Evolutionary conservation across 202 grass and related monocot species (phyloP).

Genomic region (Dendrocalamus latiflorus): DNA sequence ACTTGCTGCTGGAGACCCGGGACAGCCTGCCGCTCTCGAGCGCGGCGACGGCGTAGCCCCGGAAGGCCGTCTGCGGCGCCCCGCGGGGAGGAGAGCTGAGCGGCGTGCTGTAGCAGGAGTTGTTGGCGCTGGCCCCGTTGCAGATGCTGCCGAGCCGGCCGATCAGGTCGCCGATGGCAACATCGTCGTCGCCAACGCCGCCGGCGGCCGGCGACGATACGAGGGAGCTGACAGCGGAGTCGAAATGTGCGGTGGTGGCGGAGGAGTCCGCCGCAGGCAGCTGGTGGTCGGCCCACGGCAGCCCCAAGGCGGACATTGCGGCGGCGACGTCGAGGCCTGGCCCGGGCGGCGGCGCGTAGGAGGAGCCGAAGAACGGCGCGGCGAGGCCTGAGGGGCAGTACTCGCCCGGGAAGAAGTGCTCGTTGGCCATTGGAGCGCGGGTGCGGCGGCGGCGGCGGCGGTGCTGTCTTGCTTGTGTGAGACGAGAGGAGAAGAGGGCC

Average conservation of each 20-base stretch:
- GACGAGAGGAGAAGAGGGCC: not conserved
- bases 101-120: constrained; percentile 80
- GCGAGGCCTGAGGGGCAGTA: not conserved
- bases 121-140: constrained; percentile 43
- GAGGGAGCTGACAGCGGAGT: constrained; percentile 76
- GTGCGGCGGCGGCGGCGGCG: not conserved
- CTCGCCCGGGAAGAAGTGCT: constrained; percentile 28
- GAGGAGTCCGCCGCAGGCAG: not conserved
- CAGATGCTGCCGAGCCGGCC: constrained; percentile 87
- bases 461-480: not conserved
- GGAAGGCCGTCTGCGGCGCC: not conserved
- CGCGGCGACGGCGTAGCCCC: constrained; percentile 8
- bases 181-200: constrained; percentile 7
- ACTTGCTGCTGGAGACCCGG: constrained; percentile 54
- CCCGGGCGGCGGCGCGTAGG: not conserved
- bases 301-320: not conserved
- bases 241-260: constrained; percentile 33
- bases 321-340: not conserved
- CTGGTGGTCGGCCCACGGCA: constrained; percentile 6
- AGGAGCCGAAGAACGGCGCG: not conserved
- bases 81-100: constrained; percentile 57
- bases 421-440: constrained; percentile 7
- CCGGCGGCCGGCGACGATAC: constrained; percentile 48
- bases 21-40: constrained; percentile 39
- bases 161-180: constrained; percentile 65